Evolutionary conservation across 768 basidiomycete genomes (phyloP).

Genomic region (Hysterangium stoloniferum): DNA sequence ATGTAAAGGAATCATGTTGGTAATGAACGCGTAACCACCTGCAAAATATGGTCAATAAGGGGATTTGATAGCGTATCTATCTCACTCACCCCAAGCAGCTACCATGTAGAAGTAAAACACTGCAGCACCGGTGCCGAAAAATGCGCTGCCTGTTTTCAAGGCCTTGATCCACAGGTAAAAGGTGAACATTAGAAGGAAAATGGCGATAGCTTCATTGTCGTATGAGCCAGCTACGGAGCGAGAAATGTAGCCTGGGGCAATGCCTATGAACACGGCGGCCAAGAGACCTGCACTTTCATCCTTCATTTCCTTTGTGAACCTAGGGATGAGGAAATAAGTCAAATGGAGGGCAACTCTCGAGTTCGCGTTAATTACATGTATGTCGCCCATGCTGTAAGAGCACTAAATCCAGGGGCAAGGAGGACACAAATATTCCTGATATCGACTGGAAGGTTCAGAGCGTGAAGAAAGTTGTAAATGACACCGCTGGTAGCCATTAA

Average conservation of each 20-base stretch:
- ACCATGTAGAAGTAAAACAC: conserved; percentile 99
- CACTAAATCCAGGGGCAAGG: conserved; percentile 94
- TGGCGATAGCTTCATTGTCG: conserved; percentile 99
- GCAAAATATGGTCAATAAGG: conserved; percentile 4
- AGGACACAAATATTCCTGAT: conserved; percentile 96
- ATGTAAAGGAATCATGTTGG: conserved; percentile 99
- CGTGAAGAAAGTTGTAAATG: conserved; percentile 87
- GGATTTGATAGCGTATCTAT: neutral
- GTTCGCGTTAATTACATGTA: conserved; percentile 60
- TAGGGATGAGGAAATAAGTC: conserved; percentile 23
- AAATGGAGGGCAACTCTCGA: neutral
- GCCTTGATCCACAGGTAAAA: conserved; percentile 98
- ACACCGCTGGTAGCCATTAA: conserved; percentile 97
- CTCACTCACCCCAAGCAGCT: conserved; percentile 87
- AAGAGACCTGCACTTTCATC: conserved; percentile 93
- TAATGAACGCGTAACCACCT: conserved; percentile 99
- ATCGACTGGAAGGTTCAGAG: conserved; percentile 90
- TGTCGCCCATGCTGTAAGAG: conserved; percentile 92
- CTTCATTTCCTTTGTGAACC: conserved; percentile 96
- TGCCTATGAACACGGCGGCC: conserved; percentile 96
- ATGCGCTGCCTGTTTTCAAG: conserved; percentile 85
- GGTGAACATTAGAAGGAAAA: conserved; percentile 99
- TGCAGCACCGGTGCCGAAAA: conserved; percentile 85
- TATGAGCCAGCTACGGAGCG: conserved; percentile 98
- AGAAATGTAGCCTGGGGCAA: conserved; percentile 97